phyloP scores from a whole-genome alignment of 208 protist species.

The Strigomonas oncopelti region DNA sequence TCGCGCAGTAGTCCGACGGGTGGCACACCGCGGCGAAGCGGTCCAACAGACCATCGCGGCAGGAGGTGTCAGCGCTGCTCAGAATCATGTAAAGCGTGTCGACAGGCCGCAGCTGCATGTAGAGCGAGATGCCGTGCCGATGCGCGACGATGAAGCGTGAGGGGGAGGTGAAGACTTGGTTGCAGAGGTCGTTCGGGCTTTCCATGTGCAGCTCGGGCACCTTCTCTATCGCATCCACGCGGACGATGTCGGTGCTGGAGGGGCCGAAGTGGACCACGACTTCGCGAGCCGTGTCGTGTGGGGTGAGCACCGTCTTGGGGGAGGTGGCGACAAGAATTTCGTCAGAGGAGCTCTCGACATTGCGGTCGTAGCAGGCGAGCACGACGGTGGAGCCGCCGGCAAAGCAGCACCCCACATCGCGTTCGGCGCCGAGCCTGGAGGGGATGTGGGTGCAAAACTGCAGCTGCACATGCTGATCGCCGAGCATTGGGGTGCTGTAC shows the following conservation, averaged over 20 bases:
- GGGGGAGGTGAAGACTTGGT: constrained; percentile 56
- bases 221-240: constrained; percentile 75
- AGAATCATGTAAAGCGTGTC: constrained; percentile 86
- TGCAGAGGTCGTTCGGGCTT: constrained; percentile 66
- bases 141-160: constrained; percentile 68
- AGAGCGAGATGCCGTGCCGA: constrained; percentile 75
- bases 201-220: constrained; percentile 24
- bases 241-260: constrained; percentile 43
- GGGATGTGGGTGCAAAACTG: constrained; percentile 21
- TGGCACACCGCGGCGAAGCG: constrained; percentile 72
- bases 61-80: constrained; percentile 30
- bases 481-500: constrained; percentile 50
- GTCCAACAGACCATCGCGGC: constrained; percentile 58
- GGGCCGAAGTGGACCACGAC: constrained; percentile 64
- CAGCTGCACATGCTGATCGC: constrained; percentile 21
- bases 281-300: constrained; percentile 60
- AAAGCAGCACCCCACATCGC: constrained; percentile 70
- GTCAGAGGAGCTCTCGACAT: constrained; percentile 38
- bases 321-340: constrained; percentile 54
- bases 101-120: constrained; percentile 71
- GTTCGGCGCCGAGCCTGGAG: constrained; percentile 36
- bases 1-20: constrained; percentile 71
- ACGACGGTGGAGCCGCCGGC: constrained; percentile 43
- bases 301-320: constrained; percentile 54
- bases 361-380: constrained; percentile 33